Base-by-base conservation (phyloP, 768 basidiomycete species). In the Auricularia sp. region DNA sequence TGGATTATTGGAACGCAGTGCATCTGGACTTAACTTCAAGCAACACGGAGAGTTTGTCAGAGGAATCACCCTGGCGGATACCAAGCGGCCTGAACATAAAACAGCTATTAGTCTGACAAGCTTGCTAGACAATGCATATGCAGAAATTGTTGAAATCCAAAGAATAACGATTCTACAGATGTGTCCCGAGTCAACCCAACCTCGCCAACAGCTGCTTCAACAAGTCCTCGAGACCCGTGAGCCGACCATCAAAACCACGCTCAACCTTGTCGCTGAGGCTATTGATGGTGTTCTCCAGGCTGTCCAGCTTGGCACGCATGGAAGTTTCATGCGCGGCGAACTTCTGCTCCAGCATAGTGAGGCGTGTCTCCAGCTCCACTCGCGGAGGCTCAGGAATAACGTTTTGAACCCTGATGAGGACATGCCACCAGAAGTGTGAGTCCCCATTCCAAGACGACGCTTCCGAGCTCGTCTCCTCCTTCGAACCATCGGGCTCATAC, bases 261-360 rank as follows among this genome's bases (percentile, higher is more conserved):
- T 59, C 56, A 29, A 59, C 56, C 34, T 59, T 59, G 24, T 35
- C 34, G 7, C 14, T 14, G 11, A 59, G 14, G 14, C 14, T 14
- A 7, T 10, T 59, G 56, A 59, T 34, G 24, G 24, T 33, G 10
- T 21, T n/a, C 34, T 59, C 56, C 24, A 59, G 56, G 14, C 56
- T 14, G 18, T 59, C 56, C 4, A 59, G 34, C 13, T 35, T 29
- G 8, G 11, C 16, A 35, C 29, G 29, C 56, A 59, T 59, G 29
- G 56, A 8, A 33, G 34, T 59, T 18, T 59, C 56, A 18, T 59
- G 56, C 34, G 56, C 29, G 24, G 56, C 56, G 24, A 59, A 34
- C 56, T 34, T 59, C 56, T 59, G 56, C 56, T 59, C 56, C 24
- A 59, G 29, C 56, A 59, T 59, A 6, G 29, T 59, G 6, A 59